Evolutionary conservation across 805 yeast genomes (phyloP), one percentile per base, ranked within the genome.

Genomic region (Ogataea glucozyma): DNA sequence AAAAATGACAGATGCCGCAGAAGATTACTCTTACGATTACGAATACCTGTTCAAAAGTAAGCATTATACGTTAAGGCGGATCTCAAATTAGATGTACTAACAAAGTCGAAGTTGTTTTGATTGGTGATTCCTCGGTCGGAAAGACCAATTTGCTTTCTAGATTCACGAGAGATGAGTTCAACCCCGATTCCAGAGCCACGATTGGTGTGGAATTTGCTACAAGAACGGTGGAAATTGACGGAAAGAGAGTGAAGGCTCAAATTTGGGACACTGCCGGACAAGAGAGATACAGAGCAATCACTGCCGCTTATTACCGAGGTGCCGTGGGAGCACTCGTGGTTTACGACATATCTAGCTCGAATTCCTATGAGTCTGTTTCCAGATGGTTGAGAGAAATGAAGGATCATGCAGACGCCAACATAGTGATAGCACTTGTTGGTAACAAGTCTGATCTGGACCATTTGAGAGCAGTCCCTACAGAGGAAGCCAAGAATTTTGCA

Each of bases 261-360:
- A 84, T 89, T 55, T 91, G 99, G 99, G 99, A 91, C 67, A 91
- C 99, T 26, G 99, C 99, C 2, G 99, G 99, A 48, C 99, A 91
- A 72, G 99, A 91, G 68, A 81, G 99, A 66, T 91, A 93, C 73
- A 81, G 99, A 58, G 98, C 99, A 33, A 91, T 91, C 65, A 93
- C 99, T 23, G 83, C 93, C 44, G 98, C 98, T 5, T 91, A 91
- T 70, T 91, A 91, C 66, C 79, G 99, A 63, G 99, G 98, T 31
- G 98, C 99, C 1, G 96, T 90, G 41, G 99, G 99, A 47, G 98
- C 98, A 4, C 75, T 91, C 58, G 85, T 91, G 45, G 96, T 91
- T 51, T 91, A 91, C 68, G 99, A 91, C 70, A 91, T 91, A 58
- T 81, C 97, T 47, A 91, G 91, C 72, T 78, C 90, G 11, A 89